A percentile compares a stretch with the other conserved stretches of the same genome.
phyloP scores from a whole-genome alignment of 1,284 basidiomycete genomes.

The Ceratobasidium sp. region DNA sequence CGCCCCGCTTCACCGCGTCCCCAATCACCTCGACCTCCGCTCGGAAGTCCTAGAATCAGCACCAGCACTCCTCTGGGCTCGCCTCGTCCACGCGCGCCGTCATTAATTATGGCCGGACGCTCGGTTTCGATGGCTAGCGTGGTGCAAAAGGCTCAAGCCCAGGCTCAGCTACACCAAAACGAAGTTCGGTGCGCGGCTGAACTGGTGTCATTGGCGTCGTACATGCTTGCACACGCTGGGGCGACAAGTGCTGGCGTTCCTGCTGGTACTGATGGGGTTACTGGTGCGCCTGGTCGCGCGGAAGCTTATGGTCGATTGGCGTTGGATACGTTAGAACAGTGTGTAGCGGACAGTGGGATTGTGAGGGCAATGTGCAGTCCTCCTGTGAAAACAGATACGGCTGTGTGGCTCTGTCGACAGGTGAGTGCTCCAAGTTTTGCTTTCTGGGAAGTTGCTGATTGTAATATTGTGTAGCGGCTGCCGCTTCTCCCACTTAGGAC shows the following conservation, averaged over 20 bases:
- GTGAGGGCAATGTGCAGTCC: conserved; percentile 64
- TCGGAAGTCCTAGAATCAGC: conserved; percentile 28
- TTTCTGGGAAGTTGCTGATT: background rate
- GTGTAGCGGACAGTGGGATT: conserved; percentile 65
- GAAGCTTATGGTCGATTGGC: conserved; percentile 71
- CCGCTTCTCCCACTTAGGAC: conserved; percentile 64
- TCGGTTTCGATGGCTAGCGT: conserved; percentile 37
- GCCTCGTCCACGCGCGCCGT: conserved; percentile 22
- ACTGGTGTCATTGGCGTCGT: conserved; percentile 63
- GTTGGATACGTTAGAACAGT: conserved; percentile 65
- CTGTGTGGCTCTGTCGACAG: conserved; percentile 72
- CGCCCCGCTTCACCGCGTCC: conserved; percentile 63
- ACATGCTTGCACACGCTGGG: conserved; percentile 73
- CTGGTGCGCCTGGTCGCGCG: conserved; percentile 63
- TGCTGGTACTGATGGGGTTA: background rate
- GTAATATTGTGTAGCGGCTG: conserved; percentile 58
- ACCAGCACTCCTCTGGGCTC: conserved; percentile 24
- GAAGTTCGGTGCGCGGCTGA: conserved; percentile 32
- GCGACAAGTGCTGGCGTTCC: conserved; percentile 58
- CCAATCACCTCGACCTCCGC: conserved; percentile 32
- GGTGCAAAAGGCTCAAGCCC: conserved; percentile 21
- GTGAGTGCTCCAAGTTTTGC: conserved; percentile 56
- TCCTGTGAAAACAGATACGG: conserved; percentile 50
- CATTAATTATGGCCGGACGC: conserved; percentile 32
- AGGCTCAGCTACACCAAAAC: conserved; percentile 36